These are phyloP conservation scores for Fomitopsis betulina DNA, from an alignment of 1,284 basidiomycete species.

Conservation along the genomic window DNA sequence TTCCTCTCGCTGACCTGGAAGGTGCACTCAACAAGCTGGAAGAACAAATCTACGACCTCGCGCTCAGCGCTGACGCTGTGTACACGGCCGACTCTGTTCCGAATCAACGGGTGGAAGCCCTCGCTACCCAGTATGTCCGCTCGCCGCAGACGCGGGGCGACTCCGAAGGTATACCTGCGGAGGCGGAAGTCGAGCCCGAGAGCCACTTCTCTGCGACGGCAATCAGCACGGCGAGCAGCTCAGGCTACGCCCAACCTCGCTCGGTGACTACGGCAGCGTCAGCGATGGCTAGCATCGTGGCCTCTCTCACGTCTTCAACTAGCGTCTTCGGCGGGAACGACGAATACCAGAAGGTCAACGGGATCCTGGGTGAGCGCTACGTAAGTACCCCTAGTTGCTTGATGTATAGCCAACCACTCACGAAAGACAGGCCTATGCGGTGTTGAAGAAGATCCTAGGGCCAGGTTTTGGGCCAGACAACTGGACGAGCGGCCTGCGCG, in stretches of 20 bases:
- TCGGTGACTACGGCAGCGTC: background rate
- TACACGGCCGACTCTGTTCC: background rate
- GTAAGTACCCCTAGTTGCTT: background rate
- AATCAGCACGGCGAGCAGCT: background rate
- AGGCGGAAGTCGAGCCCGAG: too few relatives aligned
- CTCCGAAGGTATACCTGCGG: too few relatives aligned
- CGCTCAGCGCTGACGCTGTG: background rate
- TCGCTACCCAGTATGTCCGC: too few relatives aligned
- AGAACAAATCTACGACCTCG: background rate
- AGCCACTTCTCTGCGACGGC: background rate
- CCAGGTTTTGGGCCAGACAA: background rate
- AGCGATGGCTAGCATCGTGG: background rate
- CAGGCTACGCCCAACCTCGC: background rate
- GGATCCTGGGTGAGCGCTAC: background rate
- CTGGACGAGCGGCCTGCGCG: background rate
- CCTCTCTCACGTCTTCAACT: background rate
- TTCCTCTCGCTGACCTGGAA: background rate
- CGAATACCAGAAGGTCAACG: background rate
- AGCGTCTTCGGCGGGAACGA: background rate
- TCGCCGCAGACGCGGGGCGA: too few relatives aligned
- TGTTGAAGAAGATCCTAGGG: background rate
- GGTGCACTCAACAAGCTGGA: background rate
- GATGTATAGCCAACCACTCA: background rate
- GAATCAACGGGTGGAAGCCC: too few relatives aligned
- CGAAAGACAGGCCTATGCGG: background rate